Conservation (phyloP, 805 yeast species). For the Candida cerambycidarum region DNA sequence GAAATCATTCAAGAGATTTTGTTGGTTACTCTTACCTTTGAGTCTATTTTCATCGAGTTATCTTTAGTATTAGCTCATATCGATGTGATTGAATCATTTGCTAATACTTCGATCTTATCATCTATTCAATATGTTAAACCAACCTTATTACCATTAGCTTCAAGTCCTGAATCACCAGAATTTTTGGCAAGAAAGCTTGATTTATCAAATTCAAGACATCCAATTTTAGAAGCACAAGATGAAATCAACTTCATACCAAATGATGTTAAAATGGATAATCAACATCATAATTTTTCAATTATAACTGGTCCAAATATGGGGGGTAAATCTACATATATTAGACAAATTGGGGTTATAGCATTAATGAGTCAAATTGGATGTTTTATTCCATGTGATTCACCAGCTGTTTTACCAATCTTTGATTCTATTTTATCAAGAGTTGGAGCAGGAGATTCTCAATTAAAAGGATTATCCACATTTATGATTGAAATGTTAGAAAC, state of each 20-base stretch:
- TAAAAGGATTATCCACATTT: constrained; percentile 95
- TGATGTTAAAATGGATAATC: constrained; percentile 66
- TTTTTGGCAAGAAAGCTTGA: constrained; percentile 46
- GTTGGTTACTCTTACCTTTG: constrained; percentile 74
- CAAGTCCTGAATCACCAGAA: constrained; percentile 19
- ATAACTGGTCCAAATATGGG: constrained; percentile 99
- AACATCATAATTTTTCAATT: constrained; percentile 56
- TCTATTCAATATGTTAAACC: constrained; percentile 83
- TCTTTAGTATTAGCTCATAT: constrained; percentile 65
- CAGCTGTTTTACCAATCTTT: constrained; percentile 76
- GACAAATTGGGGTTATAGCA: constrained; percentile 86
- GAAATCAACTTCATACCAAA: constrained; percentile 89
- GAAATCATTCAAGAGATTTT: constrained; percentile 82
- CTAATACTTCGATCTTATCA: constrained; percentile 75
- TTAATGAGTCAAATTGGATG: constrained; percentile 89
- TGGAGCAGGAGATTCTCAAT: constrained; percentile 98
- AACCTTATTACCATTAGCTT: constrained; percentile 54
- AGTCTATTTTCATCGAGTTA: constrained; percentile 71
- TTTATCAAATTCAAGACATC: constrained; percentile 84
- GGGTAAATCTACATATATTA: constrained; percentile 89
- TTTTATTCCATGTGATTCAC: constrained; percentile 67
- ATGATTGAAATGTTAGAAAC: constrained; percentile 93
- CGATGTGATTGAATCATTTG: constrained; percentile 84
- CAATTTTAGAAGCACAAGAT: constrained; percentile 90
- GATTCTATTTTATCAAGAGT: constrained; percentile 94